Evolutionary conservation across 2,329 filamentous ascomycete species (phyloP).

Genomic region (Cadophora sp.): DNA sequence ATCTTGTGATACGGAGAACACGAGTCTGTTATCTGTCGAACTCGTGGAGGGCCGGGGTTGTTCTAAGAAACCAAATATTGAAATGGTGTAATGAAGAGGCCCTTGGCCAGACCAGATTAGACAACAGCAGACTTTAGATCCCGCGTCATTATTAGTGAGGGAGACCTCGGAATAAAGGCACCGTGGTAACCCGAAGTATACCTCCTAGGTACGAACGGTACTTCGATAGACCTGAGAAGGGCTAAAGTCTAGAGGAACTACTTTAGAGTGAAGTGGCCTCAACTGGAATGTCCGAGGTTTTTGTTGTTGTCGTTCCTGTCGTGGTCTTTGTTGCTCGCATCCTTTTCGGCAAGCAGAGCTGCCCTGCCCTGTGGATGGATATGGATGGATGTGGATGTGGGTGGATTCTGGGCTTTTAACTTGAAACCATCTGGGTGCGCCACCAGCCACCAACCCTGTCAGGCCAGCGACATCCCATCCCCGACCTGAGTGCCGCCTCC

Average conservation of each 20-base stretch:
- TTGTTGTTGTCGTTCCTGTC: background rate
- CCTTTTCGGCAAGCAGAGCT: background rate
- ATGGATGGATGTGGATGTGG: too few species aligned
- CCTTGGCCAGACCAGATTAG: background rate
- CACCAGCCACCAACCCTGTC: slow-evolving; percentile 11
- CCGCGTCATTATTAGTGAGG: slow-evolving; percentile 8
- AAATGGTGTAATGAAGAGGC: background rate
- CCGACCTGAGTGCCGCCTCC: slow-evolving; percentile 12
- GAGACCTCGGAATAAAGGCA: background rate
- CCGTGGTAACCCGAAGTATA: background rate
- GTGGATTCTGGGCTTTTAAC: background rate
- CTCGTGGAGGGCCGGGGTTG: background rate
- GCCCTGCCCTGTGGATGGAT: too few species aligned
- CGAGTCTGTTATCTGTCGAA: slow-evolving; percentile 10
- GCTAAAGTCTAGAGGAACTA: too few species aligned
- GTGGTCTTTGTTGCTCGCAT: background rate
- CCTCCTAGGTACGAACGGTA: background rate
- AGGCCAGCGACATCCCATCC: background rate
- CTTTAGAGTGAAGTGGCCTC: background rate
- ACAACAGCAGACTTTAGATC: background rate
- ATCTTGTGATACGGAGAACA: slow-evolving; percentile 28
- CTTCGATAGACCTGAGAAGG: background rate
- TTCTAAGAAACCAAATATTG: background rate
- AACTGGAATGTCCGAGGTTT: background rate
- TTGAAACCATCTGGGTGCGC: slow-evolving; percentile 5